Evolutionary conservation across 192 early-diverging fungal genomes (phyloP), one percentile per base, ranked within the genome.

Genomic region (Backusella macrospora): DNA sequence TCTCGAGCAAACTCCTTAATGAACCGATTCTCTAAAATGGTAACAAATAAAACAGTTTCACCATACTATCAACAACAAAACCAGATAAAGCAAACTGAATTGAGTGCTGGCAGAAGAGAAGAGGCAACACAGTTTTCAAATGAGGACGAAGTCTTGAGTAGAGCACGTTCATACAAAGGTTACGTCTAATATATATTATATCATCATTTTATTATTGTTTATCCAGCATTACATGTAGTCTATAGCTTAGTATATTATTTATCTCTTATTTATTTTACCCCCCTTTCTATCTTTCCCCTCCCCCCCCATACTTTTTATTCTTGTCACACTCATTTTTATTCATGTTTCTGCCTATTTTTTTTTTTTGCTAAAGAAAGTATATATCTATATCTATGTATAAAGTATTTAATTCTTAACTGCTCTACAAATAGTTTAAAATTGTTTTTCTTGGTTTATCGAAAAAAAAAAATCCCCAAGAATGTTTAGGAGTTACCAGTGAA

Each of bases 21-120:
- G 47, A 55, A 71, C 14, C 48, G 70, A 3, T 71, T 71, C 14
- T 71, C 70, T 15, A 49, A 71, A 40, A 59, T 71, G 7, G 49
- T 71, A 18, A 39, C 49, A 9, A 71, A 52, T 39, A 66, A 66
- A 43, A 38, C 65, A 5, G 65, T 66, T n/a, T 42, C 65, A 18
- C 65, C 65, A 5, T 66, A 43, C 40, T 40, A 66, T 13, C 38
- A 39, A 12, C 39, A 66, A 16, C 38, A 40, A 21, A 38, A 43
- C 4, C 38, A 15, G 18, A 38, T 21, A 43, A 38, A 39, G 10
- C 65, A 66, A 13, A n/a, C 37, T 21, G 38, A 39, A 10, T n/a
- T 42, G 18, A 3, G 29, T 34, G 29, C 52, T 59, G 52, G 52
- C 26, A 59, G 21, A 23, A 59, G 52, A 59, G 52, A 59, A 7